Conservation (phyloP, 108 stramenopile species). For the Skeletonema menzelii region DNA sequence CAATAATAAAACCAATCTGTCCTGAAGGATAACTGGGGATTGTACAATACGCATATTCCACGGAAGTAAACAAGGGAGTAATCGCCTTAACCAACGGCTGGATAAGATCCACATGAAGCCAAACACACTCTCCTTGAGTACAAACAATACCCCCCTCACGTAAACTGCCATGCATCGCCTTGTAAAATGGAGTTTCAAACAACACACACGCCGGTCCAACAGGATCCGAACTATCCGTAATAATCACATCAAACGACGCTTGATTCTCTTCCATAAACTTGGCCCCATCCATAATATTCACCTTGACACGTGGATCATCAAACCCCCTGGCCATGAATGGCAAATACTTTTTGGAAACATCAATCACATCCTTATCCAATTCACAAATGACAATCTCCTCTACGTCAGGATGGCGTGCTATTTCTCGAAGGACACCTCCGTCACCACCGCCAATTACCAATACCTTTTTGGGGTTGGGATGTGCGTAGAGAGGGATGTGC, state of each 20-base stretch:
- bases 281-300: slow-evolving; percentile 88
- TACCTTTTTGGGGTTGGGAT: slow-evolving; percentile 81
- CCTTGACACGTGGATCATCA: slow-evolving; percentile 90
- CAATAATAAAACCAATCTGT: slow-evolving; percentile 97
- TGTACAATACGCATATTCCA: slow-evolving; percentile 97
- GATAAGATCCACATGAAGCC: slow-evolving; percentile 94
- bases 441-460: slow-evolving; percentile 89
- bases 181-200: slow-evolving; percentile 95
- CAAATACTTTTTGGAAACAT: slow-evolving; percentile 69
- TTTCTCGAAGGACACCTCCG: slow-evolving; percentile 86
- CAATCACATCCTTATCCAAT: slow-evolving; percentile 73
- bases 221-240: slow-evolving; percentile 91
- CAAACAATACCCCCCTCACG: slow-evolving; percentile 93
- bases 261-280: slow-evolving; percentile 85
- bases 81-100: slow-evolving; percentile 77
- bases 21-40: slow-evolving; percentile 98
- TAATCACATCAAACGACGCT: slow-evolving; percentile 84
- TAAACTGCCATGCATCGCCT: slow-evolving; percentile 86
- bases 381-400: slow-evolving; percentile 87
- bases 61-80: slow-evolving; percentile 66
- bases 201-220: slow-evolving; percentile 95
- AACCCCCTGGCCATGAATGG: slow-evolving; percentile 87
- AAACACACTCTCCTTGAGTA: slow-evolving; percentile 98
- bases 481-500: slow-evolving; percentile 92
- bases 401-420: slow-evolving; percentile 87